Evolutionary conservation across 2,329 filamentous ascomycete species (phyloP), one percentile per base, ranked within the genome.

Genomic region (Fusarium haematococcum): DNA sequence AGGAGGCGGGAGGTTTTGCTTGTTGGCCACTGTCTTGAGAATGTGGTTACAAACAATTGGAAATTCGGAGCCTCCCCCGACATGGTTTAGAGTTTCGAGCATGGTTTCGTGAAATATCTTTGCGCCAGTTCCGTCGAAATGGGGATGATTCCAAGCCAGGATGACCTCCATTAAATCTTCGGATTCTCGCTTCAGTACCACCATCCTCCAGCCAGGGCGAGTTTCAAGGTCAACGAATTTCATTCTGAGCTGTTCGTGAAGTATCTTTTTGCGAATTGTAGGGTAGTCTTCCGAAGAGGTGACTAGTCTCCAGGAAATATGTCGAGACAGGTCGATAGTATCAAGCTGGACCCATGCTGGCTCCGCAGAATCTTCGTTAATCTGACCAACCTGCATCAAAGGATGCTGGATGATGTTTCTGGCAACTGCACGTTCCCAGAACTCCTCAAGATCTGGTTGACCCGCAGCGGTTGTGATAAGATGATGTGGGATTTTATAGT

Each of bases 361-460:
- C 3, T 52, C 48, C 10, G 66, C 68, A 2, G 71, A 58, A 8
- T 75, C 43, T 41, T 68, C 67, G 13, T 68, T 48, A 16, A 56
- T 8, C 7, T 75, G n/a, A 10, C 73, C 78, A 23, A 70, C 75
- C 32, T 79, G 78, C 37, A 78, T 54, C 16, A 73, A 25, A 6
- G 71, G 65, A 35, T 79, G 75, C 14, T 71, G 67, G 4, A 76
- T 25, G 9, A 76, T 52, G 2, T 63, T 70, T 6, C 58, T 48
- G 0, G 75, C 75, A 30, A 48, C 23, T 48, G 43, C 73, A 2
- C n/a, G 23, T 57, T 74, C 72, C 27, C 75, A 45, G 25, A 30
- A 45, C 11, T 63, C 20, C 9, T 50, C 32, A n/a, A 67, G 52
- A 6, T 45, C 14, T 0, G 2, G 20, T 18, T 57, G 39, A 16